Evolutionary conservation across 2,329 filamentous ascomycete genomes (phyloP).

Genomic region (Coccinonectria pachysandricola): DNA sequence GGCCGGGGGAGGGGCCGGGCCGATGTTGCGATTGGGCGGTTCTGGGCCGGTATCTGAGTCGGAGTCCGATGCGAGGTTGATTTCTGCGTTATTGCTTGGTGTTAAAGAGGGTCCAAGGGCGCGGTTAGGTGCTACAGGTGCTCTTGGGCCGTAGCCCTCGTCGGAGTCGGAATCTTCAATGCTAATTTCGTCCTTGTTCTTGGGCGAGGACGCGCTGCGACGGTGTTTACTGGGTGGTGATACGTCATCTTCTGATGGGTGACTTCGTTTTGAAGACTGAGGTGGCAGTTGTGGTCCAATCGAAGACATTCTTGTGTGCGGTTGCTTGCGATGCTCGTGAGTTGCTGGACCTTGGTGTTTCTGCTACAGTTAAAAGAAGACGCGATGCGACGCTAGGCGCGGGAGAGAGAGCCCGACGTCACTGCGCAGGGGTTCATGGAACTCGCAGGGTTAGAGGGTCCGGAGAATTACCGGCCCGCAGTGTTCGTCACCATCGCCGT

Average conservation of each 20-base stretch:
- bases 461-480: slow-evolving; percentile 21
- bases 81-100: slow-evolving; percentile 29
- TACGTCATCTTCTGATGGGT: slow-evolving; percentile 28
- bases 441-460: slow-evolving; percentile 2
- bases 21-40: slow-evolving; percentile 21
- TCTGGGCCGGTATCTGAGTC: slow-evolving; percentile 27
- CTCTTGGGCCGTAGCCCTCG: slow-evolving; percentile 32
- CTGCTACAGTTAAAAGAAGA: too few species aligned
- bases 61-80: slow-evolving; percentile 27
- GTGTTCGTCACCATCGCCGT: slow-evolving; percentile 3
- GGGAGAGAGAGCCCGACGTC: slow-evolving; percentile 19
- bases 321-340: slow-evolving; percentile 8
- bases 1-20: slow-evolving; percentile 27
- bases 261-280: slow-evolving; percentile 54
- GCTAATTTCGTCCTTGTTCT: slow-evolving; percentile 39
- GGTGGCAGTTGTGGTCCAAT: slow-evolving; percentile 63
- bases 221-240: slow-evolving; percentile 34
- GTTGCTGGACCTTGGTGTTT: too few species aligned
- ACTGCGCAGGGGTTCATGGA: slow-evolving; percentile 8
- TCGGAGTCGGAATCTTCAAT: slow-evolving; percentile 33
- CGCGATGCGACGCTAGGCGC: slow-evolving; percentile 1
- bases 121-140: slow-evolving; percentile 11
- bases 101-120: slow-evolving; percentile 14
- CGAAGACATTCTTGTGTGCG: slow-evolving; percentile 43
- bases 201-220: slow-evolving; percentile 17